phyloP scores from a whole-genome alignment of 2,329 filamentous ascomycete species.

The Colletotrichum tropicicola region DNA sequence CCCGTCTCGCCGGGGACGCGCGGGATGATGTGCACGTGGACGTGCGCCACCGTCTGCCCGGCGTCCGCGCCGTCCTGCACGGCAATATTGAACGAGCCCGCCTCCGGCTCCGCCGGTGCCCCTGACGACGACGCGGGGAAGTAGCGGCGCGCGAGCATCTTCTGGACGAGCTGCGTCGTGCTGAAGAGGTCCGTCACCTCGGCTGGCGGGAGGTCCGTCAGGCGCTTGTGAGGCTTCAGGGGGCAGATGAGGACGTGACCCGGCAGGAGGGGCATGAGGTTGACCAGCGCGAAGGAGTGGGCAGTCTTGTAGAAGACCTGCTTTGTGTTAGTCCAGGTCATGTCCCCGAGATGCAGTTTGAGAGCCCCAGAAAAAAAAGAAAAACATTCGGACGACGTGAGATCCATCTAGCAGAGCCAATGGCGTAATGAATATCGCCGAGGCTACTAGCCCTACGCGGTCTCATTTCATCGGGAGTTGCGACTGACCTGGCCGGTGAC shows the following conservation, averaged over 20 bases:
- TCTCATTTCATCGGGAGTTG: not conserved
- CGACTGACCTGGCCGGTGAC: constrained; percentile 75
- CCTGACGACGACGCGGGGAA: constrained; percentile 50
- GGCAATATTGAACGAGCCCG: constrained; percentile 87
- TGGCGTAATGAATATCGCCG: too few species aligned
- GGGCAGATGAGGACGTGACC: constrained; percentile 95
- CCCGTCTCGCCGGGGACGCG: constrained; percentile 65
- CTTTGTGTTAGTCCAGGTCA: not conserved
- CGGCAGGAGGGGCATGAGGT: constrained; percentile 92
- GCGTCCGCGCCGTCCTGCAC: constrained; percentile 93
- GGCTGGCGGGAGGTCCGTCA: constrained; percentile 75
- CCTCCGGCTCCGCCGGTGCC: constrained; percentile 60
- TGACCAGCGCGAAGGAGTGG: constrained; percentile 88
- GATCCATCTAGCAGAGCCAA: too few species aligned
- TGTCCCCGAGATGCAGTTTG: too few species aligned
- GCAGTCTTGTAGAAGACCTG: constrained; percentile 89
- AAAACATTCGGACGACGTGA: too few species aligned
- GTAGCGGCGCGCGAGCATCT: constrained; percentile 72
- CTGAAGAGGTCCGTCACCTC: constrained; percentile 86
- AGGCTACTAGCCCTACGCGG: too few species aligned
- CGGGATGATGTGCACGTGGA: constrained; percentile 93
- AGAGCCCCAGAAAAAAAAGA: not conserved
- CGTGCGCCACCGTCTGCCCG: constrained; percentile 92
- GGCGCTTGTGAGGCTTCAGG: constrained; percentile 71
- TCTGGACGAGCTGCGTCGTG: constrained; percentile 85